Evolutionary conservation across 2,329 filamentous ascomycete genomes (phyloP), one percentile per base, ranked within the genome.

Genomic region (Pestalotiopsis sp.): DNA sequence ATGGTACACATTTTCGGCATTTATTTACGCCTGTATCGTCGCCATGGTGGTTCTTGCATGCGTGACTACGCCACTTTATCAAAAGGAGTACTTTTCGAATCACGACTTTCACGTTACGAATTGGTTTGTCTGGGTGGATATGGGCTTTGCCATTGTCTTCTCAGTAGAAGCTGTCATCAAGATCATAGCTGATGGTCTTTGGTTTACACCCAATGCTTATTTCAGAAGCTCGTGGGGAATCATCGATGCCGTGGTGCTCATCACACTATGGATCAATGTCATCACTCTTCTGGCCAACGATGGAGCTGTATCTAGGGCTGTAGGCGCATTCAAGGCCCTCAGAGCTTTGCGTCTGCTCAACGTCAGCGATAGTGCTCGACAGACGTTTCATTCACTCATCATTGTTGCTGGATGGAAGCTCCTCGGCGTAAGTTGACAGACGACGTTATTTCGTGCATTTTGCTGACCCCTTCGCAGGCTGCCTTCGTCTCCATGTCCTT

Each of bases 1-100:
- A 9, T 99, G 96, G 95, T 98, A 97, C 78, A 85, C 89, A 0
- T 97, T 98, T 78, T 98, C 96, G 0, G 94, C 94, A 3, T 92
- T 99, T 75, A 93, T 98, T 67, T 99, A 99, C 78, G 90, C 92
- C 27, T 92, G 94, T 14, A 98, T 99, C 71, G 93, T 98, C 57
- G 93, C 94, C 65, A 99, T 99, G 97, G 96, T 99, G n/a, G 82
- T 98, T 59, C 87, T 99, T 65, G 96, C 96, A 38, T 99, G 95
- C 77, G 86, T 98, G 65, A 97, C 95, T 1, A 99, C 96, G 1
- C 96, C 96, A 0, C 84, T 99, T 17, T 99, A 97, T 78, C 96
- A 99, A 78, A 94, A 92, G 78, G 87, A 94, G 73, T 97, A 98
- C 77, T 95, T 95, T 74, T 79, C 88, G 66, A 83, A 79, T 58